phyloP scores from a whole-genome alignment of 2,329 filamentous ascomycete species.

The Paramyrothecium roridum region DNA sequence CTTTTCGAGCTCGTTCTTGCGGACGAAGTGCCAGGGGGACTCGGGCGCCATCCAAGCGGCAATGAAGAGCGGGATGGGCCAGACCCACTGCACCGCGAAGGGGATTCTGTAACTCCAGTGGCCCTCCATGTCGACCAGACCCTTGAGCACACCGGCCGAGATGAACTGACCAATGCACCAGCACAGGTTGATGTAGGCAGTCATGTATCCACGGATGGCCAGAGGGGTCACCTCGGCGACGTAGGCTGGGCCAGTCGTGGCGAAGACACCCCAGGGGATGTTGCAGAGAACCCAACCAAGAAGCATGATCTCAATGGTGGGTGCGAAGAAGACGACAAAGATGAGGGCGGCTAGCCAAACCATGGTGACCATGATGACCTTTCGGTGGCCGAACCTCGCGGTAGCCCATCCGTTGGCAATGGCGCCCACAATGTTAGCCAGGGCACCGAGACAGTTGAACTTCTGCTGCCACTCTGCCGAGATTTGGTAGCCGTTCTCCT shows the following conservation, averaged over 20 bases:
- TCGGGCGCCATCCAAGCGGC: slow-evolving; percentile 30
- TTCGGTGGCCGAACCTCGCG: slow-evolving; percentile 38
- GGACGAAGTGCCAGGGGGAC: slow-evolving; percentile 34
- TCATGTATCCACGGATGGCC: slow-evolving; percentile 38
- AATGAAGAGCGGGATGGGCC: slow-evolving; percentile 29
- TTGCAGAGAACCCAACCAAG: slow-evolving; percentile 44
- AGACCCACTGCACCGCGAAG: slow-evolving; percentile 37
- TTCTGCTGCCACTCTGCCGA: slow-evolving; percentile 49
- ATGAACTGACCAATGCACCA: slow-evolving; percentile 41
- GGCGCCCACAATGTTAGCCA: slow-evolving; percentile 35
- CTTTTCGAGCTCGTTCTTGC: slow-evolving; percentile 24
- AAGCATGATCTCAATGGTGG: slow-evolving; percentile 37
- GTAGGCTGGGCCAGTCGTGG: slow-evolving; percentile 39
- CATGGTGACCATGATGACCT: slow-evolving; percentile 39
- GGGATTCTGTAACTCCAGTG: slow-evolving; percentile 36
- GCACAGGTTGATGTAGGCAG: slow-evolving; percentile 41
- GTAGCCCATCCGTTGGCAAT: slow-evolving; percentile 39
- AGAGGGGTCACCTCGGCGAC: slow-evolving; percentile 40
- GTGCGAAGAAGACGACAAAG: slow-evolving; percentile 47
- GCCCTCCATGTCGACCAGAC: slow-evolving; percentile 27
- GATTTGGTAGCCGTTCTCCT: slow-evolving; percentile 39
- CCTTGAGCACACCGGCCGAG: slow-evolving; percentile 35
- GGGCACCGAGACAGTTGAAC: slow-evolving; percentile 32
- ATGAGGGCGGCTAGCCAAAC: slow-evolving; percentile 38
- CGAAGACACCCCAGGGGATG: slow-evolving; percentile 43